These are phyloP conservation scores for Cyclocybe cylindracea DNA, from an alignment of 768 basidiomycete genomes.

Conservation along the genomic window DNA sequence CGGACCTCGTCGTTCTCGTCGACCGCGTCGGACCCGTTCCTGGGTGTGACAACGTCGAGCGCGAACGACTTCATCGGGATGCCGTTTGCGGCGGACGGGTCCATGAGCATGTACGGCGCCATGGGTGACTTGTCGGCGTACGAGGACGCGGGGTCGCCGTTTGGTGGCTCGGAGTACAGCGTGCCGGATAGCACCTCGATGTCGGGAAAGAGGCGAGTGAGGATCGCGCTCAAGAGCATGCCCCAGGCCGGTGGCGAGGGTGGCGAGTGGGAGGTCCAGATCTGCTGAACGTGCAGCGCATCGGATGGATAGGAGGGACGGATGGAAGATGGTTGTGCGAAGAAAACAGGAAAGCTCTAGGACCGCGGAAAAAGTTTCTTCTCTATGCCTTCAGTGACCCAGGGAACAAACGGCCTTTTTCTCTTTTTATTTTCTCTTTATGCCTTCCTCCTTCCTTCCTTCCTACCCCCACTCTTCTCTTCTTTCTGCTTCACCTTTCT, in stretches of 20 bases:
- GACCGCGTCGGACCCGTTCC: conserved; percentile 56
- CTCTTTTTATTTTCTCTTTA: conserved; percentile 4
- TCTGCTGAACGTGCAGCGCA: conserved; percentile 43
- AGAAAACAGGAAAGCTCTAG: not conserved
- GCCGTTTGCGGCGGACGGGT: conserved; percentile 34
- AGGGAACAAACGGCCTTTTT: conserved; percentile 5
- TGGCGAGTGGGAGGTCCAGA: conserved; percentile 79
- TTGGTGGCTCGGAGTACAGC: conserved; percentile 38
- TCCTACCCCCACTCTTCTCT: conserved; percentile 4
- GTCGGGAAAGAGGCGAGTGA: conserved; percentile 52
- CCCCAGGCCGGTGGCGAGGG: conserved; percentile 64
- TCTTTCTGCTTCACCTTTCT: conserved; percentile 4
- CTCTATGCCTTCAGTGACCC: not conserved
- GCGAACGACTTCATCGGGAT: conserved; percentile 36
- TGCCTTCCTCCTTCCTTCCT: not conserved
- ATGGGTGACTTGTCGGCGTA: too few species aligned
- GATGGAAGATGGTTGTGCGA: not conserved
- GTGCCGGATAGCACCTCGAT: conserved; percentile 29
- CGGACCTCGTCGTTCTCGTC: conserved; percentile 38
- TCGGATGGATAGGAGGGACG: not conserved
- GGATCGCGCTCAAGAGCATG: conserved; percentile 67
- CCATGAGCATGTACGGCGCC: conserved; percentile 34
- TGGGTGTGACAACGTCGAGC: conserved; percentile 43
- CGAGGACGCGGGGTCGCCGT: conserved; percentile 25
- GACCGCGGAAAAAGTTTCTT: not conserved